Conservation (phyloP, 2,329 filamentous ascomycete species). For the Scopulariopsis brevicaulis region DNA sequence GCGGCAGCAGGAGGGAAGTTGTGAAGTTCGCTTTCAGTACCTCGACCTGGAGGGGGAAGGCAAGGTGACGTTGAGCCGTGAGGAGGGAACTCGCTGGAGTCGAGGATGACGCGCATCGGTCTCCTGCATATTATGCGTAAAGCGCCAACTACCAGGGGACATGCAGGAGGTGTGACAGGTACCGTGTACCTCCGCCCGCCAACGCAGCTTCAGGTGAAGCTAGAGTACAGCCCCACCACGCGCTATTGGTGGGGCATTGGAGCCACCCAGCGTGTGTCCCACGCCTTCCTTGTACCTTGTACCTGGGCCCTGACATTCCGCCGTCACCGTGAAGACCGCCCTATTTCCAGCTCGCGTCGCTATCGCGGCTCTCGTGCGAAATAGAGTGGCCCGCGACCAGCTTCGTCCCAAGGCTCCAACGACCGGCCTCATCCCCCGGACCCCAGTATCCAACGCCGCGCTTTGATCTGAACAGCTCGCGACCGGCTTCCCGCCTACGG, state of each 20-base stretch:
- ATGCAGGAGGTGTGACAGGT: neutral
- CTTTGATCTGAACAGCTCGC: neutral
- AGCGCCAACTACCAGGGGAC: neutral
- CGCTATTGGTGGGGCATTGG: neutral
- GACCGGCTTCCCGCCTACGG: neutral
- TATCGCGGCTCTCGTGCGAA: neutral
- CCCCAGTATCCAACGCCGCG: neutral
- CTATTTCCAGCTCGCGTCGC: neutral
- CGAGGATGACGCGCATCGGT: neutral
- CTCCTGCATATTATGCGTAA: neutral
- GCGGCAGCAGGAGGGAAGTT: neutral
- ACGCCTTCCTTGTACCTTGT: neutral
- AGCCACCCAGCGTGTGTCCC: neutral
- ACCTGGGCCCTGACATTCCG: neutral
- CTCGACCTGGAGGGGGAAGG: neutral
- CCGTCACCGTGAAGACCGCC: neutral
- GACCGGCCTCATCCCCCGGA: neutral
- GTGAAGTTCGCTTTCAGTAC: neutral
- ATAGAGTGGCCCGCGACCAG: neutral
- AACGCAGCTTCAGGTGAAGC: neutral
- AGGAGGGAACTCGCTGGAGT: neutral
- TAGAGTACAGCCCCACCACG: neutral
- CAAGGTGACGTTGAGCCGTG: neutral
- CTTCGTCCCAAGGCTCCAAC: neutral
- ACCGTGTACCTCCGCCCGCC: neutral